A percentile compares a stretch with the other conserved stretches of the same genome.
Evolutionary conservation across 1,139 yeast species (phyloP).

Genomic region (Ogataea hybrid): DNA sequence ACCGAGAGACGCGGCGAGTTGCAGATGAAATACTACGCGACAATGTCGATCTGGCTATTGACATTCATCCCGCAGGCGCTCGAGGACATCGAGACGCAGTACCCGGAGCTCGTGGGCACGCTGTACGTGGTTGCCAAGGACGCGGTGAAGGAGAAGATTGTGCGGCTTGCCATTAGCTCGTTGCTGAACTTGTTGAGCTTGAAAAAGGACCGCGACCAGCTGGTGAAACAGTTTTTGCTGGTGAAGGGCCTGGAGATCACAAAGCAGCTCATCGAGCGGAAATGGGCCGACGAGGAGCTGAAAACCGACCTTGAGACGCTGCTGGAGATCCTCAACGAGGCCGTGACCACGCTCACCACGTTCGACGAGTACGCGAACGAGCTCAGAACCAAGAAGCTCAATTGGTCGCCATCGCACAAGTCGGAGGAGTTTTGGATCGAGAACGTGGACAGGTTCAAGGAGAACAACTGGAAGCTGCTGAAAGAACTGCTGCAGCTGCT

Average conservation of each 20-base stretch:
- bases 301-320: slow-evolving; percentile 66
- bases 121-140: slow-evolving; percentile 54
- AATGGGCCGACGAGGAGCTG: slow-evolving; percentile 94
- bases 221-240: slow-evolving; percentile 69
- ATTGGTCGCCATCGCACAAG: slow-evolving; percentile 93
- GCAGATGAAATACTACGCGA: slow-evolving; percentile 79
- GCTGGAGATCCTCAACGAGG: slow-evolving; percentile 59
- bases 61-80: slow-evolving; percentile 67
- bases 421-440: slow-evolving; percentile 89
- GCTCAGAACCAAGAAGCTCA: slow-evolving; percentile 69
- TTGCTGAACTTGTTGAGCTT: slow-evolving; percentile 55
- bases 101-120: slow-evolving; percentile 57
- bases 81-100: slow-evolving; percentile 51
- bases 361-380: slow-evolving; percentile 92
- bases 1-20: slow-evolving; percentile 50
- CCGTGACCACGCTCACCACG: slow-evolving; percentile 78
- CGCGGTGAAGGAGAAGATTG: slow-evolving; percentile 89
- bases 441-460: slow-evolving; percentile 73
- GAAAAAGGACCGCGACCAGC: slow-evolving; percentile 37
- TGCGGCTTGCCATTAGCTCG: slow-evolving; percentile 75
- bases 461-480: slow-evolving; percentile 70
- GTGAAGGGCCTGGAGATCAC: slow-evolving; percentile 74
- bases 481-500: slow-evolving; percentile 49
- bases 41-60: slow-evolving; percentile 80
- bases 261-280: slow-evolving; percentile 72